Base-by-base conservation (phyloP, 768 basidiomycete species). In the Xanthoconium purpureum region DNA sequence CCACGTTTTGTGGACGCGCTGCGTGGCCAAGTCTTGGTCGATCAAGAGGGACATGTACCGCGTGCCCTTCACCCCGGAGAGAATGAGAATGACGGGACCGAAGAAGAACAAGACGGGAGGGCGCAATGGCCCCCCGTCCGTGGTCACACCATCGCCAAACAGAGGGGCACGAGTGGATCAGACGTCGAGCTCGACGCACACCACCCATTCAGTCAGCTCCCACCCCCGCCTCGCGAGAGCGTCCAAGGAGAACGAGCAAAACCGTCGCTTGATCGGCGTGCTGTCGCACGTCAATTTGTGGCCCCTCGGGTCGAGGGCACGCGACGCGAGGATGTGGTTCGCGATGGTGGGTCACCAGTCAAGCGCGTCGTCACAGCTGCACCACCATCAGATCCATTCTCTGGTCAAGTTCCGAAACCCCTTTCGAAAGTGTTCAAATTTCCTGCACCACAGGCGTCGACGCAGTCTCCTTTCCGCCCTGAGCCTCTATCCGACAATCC, bases 1-100 rank as follows among this genome's bases (percentile, higher is more conserved):
- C 67, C 68, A 2, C 68, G 61, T 10, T 3, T 66, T 9, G 66
- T 61, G 18, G 36, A 67, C 5, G 59, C 56, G 4, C 5, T 70
- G 3, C 54, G 44, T 4, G 61, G 67, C 0, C 55, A 57, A 38
- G 60, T 63, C 3, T 44, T 70, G 42, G 68, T 66, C 7, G 58
- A 66, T 42, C 55, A 43, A 47, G 56, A 44, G 6, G 66, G 63
- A 3, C 57, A 46, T 30, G 52, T 60, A 3, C 67, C 63, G 3
- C 57, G 54, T 9, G 6, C 44, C 12, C 6, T 58, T 43, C 28
- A 24, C 4, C 43, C 51, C 38, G 1, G 3, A 33, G 24, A 3
- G 52, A 39, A 8, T 24, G 42, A 20, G 39, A 24, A 24, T 24
- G 24, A 30, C 0, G 32, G 0, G 0, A 12, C 18, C n/a, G 35